These are phyloP conservation scores for Colletotrichum brevisporum DNA, from an alignment of 2,329 filamentous ascomycete genomes.

Conservation along the genomic window DNA sequence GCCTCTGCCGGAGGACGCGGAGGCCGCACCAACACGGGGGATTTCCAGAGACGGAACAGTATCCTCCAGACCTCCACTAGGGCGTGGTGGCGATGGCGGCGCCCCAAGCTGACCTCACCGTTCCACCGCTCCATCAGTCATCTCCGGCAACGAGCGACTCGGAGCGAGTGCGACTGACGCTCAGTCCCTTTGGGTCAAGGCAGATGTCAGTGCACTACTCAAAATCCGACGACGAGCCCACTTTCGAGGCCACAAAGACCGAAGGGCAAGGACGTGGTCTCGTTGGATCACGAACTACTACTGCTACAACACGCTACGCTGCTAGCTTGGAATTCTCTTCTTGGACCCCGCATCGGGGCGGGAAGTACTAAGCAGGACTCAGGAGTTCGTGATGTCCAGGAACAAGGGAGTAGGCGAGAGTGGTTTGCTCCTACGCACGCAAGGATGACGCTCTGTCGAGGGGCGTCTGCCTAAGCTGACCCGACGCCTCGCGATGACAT, in stretches of 20 bases:
- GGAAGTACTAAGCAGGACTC: background rate
- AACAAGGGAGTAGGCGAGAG: background rate
- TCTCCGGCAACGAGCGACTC: conserved; percentile 12
- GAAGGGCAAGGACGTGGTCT: conserved; percentile 5
- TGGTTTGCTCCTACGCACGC: background rate
- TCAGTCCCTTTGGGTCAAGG: background rate
- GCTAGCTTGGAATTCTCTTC: conserved; percentile 1
- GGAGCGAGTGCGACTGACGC: background rate
- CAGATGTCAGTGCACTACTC: conserved; percentile 13
- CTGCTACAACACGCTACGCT: background rate
- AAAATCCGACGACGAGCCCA: conserved; percentile 18
- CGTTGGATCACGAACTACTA: background rate
- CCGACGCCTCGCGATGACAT: background rate
- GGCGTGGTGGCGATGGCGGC: background rate
- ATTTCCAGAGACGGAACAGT: background rate
- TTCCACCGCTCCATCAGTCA: conserved; percentile 14
- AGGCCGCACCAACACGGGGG: background rate
- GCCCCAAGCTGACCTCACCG: conserved; percentile 2
- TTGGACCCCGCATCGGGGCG: background rate
- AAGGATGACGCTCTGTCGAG: conserved; percentile 4
- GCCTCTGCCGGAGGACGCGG: conserved; percentile 26
- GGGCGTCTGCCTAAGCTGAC: conserved; percentile 1
- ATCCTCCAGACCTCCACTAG: background rate
- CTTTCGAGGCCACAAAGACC: conserved; percentile 12
- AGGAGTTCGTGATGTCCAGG: conserved; percentile 9